Percentiles rank a stretch among this genome's conserved stretches.
These are phyloP conservation scores for Suhomyces xylopsoci DNA, from an alignment of 805 yeast genomes.

Conservation along the genomic window DNA sequence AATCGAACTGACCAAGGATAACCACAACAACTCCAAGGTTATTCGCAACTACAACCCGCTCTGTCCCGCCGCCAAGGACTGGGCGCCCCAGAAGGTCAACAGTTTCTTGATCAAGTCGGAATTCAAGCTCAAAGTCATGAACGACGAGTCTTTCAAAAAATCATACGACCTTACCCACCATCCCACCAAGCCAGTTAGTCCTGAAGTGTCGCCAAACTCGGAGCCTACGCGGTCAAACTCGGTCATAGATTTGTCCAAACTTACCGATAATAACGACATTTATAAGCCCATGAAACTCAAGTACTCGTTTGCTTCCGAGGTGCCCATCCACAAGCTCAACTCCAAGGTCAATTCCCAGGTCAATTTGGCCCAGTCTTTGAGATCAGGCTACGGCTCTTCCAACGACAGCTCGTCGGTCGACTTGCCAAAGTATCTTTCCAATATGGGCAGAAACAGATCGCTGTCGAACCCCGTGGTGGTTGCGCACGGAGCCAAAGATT, in stretches of 20 bases:
- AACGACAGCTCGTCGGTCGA: conserved; percentile 23
- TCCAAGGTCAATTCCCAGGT: conserved; percentile 41
- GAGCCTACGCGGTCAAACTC: conserved; percentile 42
- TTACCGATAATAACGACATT: conserved; percentile 32
- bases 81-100: conserved; percentile 31
- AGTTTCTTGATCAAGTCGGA: conserved; percentile 30
- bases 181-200: conserved; percentile 36
- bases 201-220: conserved; percentile 42
- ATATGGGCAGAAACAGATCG: conserved; percentile 18
- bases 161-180: conserved; percentile 27
- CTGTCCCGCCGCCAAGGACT: conserved; percentile 39
- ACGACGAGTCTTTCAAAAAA: conserved; percentile 35
- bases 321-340: conserved; percentile 37
- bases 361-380: conserved; percentile 20
- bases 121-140: conserved; percentile 35
- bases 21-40: conserved; percentile 7
- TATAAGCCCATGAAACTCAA: conserved; percentile 37
- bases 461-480: conserved; percentile 21
- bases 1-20: conserved; percentile 17
- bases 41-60: conserved; percentile 22
- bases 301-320: conserved; percentile 37
- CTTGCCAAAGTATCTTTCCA: conserved; percentile 16
- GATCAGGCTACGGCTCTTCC: conserved; percentile 14
- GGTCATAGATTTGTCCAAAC: conserved; percentile 37
- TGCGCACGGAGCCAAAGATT: conserved; percentile 19